phyloP scores from a whole-genome alignment of 2,329 filamentous ascomycete species.

The Xylariaceae sp. region DNA sequence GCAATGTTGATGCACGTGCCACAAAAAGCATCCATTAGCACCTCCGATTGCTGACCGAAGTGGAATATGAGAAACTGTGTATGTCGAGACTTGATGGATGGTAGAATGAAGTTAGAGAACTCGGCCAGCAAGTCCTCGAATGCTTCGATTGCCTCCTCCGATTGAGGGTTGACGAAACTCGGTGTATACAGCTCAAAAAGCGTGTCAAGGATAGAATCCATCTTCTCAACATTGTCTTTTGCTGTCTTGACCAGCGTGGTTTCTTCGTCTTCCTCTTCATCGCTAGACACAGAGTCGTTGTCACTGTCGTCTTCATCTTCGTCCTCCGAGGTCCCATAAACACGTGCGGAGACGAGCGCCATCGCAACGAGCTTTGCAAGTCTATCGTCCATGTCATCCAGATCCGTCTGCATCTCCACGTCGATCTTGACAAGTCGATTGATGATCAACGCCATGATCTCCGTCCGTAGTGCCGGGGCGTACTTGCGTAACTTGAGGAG shows the following conservation, averaged over 20 bases:
- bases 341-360: conserved; percentile 38
- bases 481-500: conserved; percentile 74
- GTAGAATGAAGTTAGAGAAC: conserved; percentile 83
- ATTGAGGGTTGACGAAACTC: conserved; percentile 64
- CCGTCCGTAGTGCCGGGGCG: conserved; percentile 69
- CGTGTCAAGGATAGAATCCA: conserved; percentile 84
- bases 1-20: conserved; percentile 70
- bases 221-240: conserved; percentile 80
- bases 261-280: conserved; percentile 63
- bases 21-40: conserved; percentile 77
- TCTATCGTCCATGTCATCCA: conserved; percentile 90
- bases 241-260: conserved; percentile 65
- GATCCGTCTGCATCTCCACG: conserved; percentile 87
- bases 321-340: conserved; percentile 47
- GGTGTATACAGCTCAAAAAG: conserved; percentile 81
- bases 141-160: conserved; percentile 63
- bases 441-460: conserved; percentile 78
- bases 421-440: conserved; percentile 90
- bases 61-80: conserved; percentile 96
- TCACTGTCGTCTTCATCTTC: conserved; percentile 58
- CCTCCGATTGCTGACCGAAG: conserved; percentile 78
- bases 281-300: conserved; percentile 66
- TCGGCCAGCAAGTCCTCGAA: conserved; percentile 79
- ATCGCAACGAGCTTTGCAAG: conserved; percentile 68
- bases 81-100: conserved; percentile 86